Conservation (phyloP, 2,329 filamentous ascomycete species). For the Fusarium pseudonygamai region DNA sequence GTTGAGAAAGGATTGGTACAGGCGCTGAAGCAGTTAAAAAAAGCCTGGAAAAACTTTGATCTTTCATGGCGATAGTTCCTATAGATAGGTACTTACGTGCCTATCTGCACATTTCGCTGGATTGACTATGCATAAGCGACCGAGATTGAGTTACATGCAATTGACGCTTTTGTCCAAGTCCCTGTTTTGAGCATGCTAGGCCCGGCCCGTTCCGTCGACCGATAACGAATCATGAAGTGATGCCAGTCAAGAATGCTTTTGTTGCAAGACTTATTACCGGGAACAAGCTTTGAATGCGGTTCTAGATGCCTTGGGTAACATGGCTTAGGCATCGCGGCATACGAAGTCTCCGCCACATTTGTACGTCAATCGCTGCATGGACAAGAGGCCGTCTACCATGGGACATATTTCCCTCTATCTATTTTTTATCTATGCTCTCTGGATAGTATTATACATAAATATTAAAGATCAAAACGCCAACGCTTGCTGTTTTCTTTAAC, state of each 20-base stretch:
- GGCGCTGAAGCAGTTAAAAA: no score
- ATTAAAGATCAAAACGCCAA: constrained; percentile 39
- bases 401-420: rapidly evolving
- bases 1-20: no score
- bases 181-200: neutral
- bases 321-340: neutral
- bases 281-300: no score
- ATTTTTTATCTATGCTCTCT: neutral
- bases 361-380: rapidly evolving
- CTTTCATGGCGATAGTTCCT: no score
- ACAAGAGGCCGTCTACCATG: rapidly evolving
- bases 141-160: neutral
- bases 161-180: neutral
- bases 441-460: neutral
- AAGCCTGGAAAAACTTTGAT: no score
- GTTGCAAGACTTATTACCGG: neutral
- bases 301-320: neutral
- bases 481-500: constrained; percentile 47
- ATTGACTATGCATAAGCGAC: no score
- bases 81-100: no score
- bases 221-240: neutral
- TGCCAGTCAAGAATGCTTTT: neutral
- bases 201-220: neutral
- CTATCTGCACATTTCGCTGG: no score
- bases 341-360: neutral